Evolutionary conservation across 2,329 filamentous ascomycete species (phyloP), one percentile per base, ranked within the genome.

Genomic region (Ophiostoma sp.): DNA sequence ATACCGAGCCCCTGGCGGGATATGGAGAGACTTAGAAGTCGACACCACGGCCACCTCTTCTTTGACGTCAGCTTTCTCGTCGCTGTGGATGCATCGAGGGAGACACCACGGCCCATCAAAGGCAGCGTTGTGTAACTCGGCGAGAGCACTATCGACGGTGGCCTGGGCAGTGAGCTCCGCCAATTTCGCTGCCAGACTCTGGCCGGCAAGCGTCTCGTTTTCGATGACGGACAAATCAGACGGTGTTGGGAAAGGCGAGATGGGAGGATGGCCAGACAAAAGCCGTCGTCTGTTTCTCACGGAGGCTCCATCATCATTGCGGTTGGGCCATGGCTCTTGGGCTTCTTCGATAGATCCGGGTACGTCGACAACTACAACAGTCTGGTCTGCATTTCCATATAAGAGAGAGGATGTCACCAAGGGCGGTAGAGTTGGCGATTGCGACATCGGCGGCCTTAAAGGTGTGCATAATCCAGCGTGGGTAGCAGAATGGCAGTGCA

Each of bases 321-420:
- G 0, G 27, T 40, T 42, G 5, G 42, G n/a, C 40, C 40, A 47
- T 44, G 41, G 78, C 45, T 82, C 81, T 77, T 93, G 90, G 18
- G 85, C 86, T 70, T 85, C 81, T 72, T 90, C 87, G 52, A 93
- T 84, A 1, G 90, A 91, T 18, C 81, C 79, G 38, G 90, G 89
- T 63, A 92, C 84, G 74, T 93, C 90, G 66, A 93, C 76, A 40
- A 92, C 76, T 36, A 85, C 79, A 67, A 88, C 77, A 63, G 83
- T 80, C 65, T 77, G 74, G 64, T 80, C 78, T 1, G 76, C 73
- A 71, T 82, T 86, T 71, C 84, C 80, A 76, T 84, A 89, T 55
- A 89, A 75, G 36, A 89, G 81, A 36, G 76, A 78, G 41, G 76
- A 75, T 16, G 69, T 12, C 55, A 38, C 5, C 55, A 55, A 63